These are phyloP conservation scores for Triticum dicoccoides DNA, from an alignment of 176 grass and related monocot species.

Conservation along the genomic window DNA sequence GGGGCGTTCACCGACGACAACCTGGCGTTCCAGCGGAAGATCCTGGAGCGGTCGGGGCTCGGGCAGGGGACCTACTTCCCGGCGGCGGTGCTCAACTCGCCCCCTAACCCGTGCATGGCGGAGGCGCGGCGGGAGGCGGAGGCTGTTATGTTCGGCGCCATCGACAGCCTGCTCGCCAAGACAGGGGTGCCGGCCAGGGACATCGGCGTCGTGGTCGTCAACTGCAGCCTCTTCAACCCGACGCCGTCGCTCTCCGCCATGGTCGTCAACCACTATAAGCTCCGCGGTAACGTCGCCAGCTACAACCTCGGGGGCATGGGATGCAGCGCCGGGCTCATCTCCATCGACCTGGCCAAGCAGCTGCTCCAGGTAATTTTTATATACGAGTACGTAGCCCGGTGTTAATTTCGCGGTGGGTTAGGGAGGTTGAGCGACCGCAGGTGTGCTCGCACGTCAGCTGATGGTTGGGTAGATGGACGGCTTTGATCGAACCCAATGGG, in stretches of 20 bases:
- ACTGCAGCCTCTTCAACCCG: slow-evolving; percentile 87
- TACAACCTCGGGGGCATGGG: slow-evolving; percentile 96
- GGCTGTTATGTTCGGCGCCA: slow-evolving; percentile 87
- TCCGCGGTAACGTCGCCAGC: slow-evolving; percentile 64
- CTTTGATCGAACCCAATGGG: too few relatives aligned
- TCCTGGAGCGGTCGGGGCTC: slow-evolving; percentile 69
- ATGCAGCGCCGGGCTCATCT: slow-evolving; percentile 88
- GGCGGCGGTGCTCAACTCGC: slow-evolving; percentile 48
- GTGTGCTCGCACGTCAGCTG: too few relatives aligned
- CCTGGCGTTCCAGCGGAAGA: slow-evolving; percentile 77
- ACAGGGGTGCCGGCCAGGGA: slow-evolving; percentile 55
- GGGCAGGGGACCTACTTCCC: slow-evolving; percentile 77
- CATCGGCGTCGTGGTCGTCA: slow-evolving; percentile 81
- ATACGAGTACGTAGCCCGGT: too few relatives aligned
- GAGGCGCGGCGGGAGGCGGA: slow-evolving; percentile 86
- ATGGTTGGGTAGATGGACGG: too few relatives aligned
- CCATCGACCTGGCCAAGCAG: slow-evolving; percentile 92
- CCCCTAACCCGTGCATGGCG: slow-evolving; percentile 86
- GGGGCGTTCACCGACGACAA: slow-evolving; percentile 60
- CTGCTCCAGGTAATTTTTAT: slow-evolving; percentile 57
- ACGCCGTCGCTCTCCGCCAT: slow-evolving; percentile 93
- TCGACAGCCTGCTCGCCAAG: slow-evolving; percentile 64
- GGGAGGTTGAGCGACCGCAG: too few relatives aligned
- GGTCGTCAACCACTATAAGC: slow-evolving; percentile 90
- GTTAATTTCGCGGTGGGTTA: too few relatives aligned